Percentiles rank a stretch among this genome's conserved stretches.
phyloP scores from a whole-genome alignment of 2,329 filamentous ascomycete species.

The Xylaria digitata region DNA sequence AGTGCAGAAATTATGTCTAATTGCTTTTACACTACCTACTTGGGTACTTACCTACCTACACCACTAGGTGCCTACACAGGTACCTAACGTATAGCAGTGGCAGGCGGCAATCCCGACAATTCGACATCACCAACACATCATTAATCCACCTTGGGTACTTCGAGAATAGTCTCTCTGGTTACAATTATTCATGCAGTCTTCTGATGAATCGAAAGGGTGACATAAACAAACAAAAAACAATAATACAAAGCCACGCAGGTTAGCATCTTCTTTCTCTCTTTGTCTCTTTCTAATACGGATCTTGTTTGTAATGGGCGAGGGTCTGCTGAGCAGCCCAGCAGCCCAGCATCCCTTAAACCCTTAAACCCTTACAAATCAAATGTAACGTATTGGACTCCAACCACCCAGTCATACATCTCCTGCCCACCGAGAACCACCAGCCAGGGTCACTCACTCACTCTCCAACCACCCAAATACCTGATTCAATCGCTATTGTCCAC shows the following conservation, averaged over 20 bases:
- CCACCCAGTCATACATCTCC: slow-evolving; percentile 29
- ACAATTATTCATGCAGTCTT: too few relatives aligned
- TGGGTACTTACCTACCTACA: too few relatives aligned
- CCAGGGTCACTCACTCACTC: not conserved
- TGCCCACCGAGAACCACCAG: slow-evolving; percentile 31
- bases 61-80: not conserved
- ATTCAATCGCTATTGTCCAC: slow-evolving; percentile 1
- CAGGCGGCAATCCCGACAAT: slow-evolving; percentile 24
- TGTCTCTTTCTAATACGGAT: not conserved
- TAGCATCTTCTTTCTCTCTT: not conserved
- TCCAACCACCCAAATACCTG: slow-evolving; percentile 29
- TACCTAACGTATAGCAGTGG: slow-evolving; percentile 1
- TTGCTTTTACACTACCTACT: slow-evolving; percentile 1
- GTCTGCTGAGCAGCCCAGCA: slow-evolving; percentile 15
- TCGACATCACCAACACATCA: slow-evolving; percentile 1
- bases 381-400: slow-evolving; percentile 27
- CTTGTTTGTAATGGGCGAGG: slow-evolving; percentile 5
- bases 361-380: slow-evolving; percentile 38
- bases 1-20: slow-evolving; percentile 29
- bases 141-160: not conserved
- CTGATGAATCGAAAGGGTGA: not conserved
- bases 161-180: not conserved
- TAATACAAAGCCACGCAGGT: not conserved
- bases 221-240: not conserved
- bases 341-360: slow-evolving; percentile 3